These are phyloP conservation scores for Sporothrix pallida DNA, from an alignment of 2,329 filamentous ascomycete species.

Conservation along the genomic window DNA sequence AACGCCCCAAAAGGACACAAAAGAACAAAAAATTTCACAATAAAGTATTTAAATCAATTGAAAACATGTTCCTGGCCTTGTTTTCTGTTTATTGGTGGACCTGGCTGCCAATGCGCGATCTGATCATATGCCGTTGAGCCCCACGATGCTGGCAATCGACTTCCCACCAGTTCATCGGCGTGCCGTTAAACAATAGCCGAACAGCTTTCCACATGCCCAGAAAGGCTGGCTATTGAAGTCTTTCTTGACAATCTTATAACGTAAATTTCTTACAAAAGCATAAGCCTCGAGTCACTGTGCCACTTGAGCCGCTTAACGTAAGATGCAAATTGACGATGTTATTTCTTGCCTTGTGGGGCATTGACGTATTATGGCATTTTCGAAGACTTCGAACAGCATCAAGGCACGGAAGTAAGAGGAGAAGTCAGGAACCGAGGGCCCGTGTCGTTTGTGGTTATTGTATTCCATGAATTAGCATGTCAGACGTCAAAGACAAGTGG, in stretches of 20 bases:
- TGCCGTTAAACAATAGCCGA: background rate
- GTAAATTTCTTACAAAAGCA: background rate
- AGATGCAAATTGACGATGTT: background rate
- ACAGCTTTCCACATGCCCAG: background rate
- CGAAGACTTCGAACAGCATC: no score
- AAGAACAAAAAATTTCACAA: conserved; percentile 10
- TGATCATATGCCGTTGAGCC: background rate
- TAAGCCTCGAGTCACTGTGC: background rate
- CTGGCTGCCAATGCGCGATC: background rate
- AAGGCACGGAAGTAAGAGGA: no score
- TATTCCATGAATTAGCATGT: no score
- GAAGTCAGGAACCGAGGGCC: no score
- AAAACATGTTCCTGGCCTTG: background rate
- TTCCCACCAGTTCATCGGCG: background rate
- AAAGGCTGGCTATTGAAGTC: background rate
- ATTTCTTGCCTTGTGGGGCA: background rate
- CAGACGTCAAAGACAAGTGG: no score
- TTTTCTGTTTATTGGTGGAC: conserved; percentile 13
- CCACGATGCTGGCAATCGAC: conserved; percentile 7
- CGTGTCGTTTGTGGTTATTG: no score
- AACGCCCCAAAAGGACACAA: background rate
- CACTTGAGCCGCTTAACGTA: background rate
- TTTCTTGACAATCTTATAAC: background rate
- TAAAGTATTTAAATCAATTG: background rate
- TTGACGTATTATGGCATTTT: background rate